Base-by-base conservation (phyloP, 2,329 filamentous ascomycete genomes). In the Clarireedia paspali region DNA sequence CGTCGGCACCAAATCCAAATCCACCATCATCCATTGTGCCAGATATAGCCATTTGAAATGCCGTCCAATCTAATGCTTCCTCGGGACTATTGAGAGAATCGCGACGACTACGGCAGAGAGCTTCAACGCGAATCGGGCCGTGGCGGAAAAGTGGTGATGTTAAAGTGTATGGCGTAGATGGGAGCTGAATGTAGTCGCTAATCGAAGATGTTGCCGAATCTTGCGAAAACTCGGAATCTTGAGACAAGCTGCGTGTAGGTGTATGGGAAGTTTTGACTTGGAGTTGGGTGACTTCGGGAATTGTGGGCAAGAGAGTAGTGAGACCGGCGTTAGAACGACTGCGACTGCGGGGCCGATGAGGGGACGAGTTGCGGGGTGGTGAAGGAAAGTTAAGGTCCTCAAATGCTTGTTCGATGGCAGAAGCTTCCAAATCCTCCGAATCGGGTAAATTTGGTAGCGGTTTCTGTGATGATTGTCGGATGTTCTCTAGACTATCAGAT, bases 21-120 rank as follows among this genome's bases (percentile, higher is more conserved):
- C 51, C 50, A 4, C 79, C 72, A 60, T 81, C 79, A 30, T 77
- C 78, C 2, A 78, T 77, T 5, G 78, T 79, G 44, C 81, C 81
- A 0, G 80, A 70, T 50, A 84, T 83, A 15, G 82, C 81, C 75
- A 84, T 83, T 68, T 85, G 82, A 65, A 84, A 85, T 3, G 81
- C 81, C 5, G 78, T 82, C 81, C 81, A 84, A 71, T 85, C 81
- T 3, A 84, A 68, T 7, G 73, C 75, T 48, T 78, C 78, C 50
- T 81, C 79, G 30, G 58, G 55, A n/a, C 51, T 26, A 40, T 55
- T 15, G 46, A 50, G 2, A 40, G 55, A 44, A 47, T 60, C 26
- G 48, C 68, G 9, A 64, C 70, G 23, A 74, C 63, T 50, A 79
- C 17, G 23, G 75, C 2, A 72, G 67, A 62, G 76, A 77, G 51